A percentile compares a stretch with the other conserved stretches of the same genome.
Conservation (phyloP, 2,329 filamentous ascomycete genomes). For the Ascomycota sp. region DNA sequence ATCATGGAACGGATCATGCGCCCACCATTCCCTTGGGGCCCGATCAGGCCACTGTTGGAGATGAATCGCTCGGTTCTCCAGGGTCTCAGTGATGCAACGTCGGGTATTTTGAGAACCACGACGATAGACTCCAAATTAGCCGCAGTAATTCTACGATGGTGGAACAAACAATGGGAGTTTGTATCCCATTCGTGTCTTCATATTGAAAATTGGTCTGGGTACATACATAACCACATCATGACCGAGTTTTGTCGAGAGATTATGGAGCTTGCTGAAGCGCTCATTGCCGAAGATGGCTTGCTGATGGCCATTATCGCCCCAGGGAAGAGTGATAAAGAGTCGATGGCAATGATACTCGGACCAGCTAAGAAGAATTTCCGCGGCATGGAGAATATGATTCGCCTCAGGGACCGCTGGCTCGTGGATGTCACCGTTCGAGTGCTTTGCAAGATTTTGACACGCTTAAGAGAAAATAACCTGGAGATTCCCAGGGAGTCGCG, state of each 20-base stretch:
- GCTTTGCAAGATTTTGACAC: conserved; percentile 63
- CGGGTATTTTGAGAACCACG: conserved; percentile 33
- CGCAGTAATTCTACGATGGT: conserved; percentile 52
- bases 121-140: conserved; percentile 40
- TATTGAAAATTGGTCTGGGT: conserved; percentile 66
- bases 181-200: conserved; percentile 63
- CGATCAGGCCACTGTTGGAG: conserved; percentile 34
- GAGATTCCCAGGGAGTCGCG: conserved; percentile 42
- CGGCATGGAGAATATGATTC: conserved; percentile 70
- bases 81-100: conserved; percentile 33
- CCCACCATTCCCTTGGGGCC: conserved; percentile 28
- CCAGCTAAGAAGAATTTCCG: conserved; percentile 29
- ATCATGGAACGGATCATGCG: conserved; percentile 15
- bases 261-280: conserved; percentile 77
- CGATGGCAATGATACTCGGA: conserved; percentile 18
- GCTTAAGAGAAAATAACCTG: conserved; percentile 59
- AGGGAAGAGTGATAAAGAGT: conserved; percentile 15
- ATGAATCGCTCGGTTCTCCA: conserved; percentile 36
- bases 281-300: conserved; percentile 71
- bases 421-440: conserved; percentile 65
- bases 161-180: conserved; percentile 67
- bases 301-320: conserved; percentile 43
- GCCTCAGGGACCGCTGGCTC: conserved; percentile 73
- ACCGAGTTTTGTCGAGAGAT: conserved; percentile 84
- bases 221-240: conserved; percentile 59